Evolutionary conservation across 805 yeast genomes (phyloP), one percentile per base, ranked within the genome.

Genomic region (Lipomyces lipofer): DNA sequence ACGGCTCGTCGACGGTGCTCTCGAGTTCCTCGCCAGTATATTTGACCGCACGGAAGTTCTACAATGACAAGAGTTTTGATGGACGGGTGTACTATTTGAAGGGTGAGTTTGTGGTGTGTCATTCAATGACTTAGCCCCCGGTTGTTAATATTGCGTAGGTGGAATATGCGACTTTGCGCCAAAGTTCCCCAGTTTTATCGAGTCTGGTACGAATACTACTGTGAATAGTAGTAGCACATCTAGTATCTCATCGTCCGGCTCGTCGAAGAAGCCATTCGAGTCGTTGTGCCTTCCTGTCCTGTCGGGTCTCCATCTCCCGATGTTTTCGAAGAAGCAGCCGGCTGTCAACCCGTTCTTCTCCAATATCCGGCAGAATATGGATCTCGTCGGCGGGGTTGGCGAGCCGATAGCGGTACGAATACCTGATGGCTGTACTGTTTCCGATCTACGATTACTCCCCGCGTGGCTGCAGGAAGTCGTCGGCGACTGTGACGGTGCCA

Each of bases 391-490:
- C 39, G 66, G 64, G 35, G 66, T 58, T 22, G 64, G 66, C n/a
- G 67, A 64, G n/a, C 52, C 62, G 9, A 58, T 65, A 21, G 59
- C 65, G n/a, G 35, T 64, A 6, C 63, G 58, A 50, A 56, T 52
- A n/a, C 64, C 60, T 6, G 62, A 42, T n/a, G 60, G 12, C 46
- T 63, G 47, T 42, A 44, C 45, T 43, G 47, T 40, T 32, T 53
- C 24, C 33, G 47, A 27, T 47, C 54, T 10, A 43, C 58, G 58
- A 36, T 51, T 44, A 19, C 69, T 84, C 48, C 89, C 90, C 0
- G 40, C 49, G 1, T 86, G 91, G 91, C 71, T 84, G 25, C 63
- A 64, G 28, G 52, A 65, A 24, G 69, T 75, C 1, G 64, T 75
- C 22, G 69, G 69, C 2, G 60, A 67, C 12, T 72, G 71, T 54